phyloP scores from a whole-genome alignment of 306 rosid genomes.

The Hippophae gyantsensis region DNA sequence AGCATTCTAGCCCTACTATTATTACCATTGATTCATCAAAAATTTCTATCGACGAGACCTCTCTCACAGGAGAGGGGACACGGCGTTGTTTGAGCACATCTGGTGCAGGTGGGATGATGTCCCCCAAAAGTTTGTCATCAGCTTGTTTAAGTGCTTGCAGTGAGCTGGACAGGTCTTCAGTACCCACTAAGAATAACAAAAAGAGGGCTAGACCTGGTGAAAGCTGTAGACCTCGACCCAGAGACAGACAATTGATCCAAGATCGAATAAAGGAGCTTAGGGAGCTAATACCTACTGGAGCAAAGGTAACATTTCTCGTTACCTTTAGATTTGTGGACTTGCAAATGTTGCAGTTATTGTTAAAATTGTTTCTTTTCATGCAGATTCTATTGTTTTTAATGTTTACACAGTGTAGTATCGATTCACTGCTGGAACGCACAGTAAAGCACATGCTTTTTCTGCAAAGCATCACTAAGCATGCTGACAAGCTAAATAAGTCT shows the following conservation, averaged over 20 bases:
- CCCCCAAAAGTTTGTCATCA: constrained; percentile 72
- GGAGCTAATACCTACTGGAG: constrained; percentile 86
- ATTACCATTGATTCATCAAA: constrained; percentile 47
- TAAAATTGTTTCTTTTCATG: constrained; percentile 3
- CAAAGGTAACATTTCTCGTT: constrained; percentile 48
- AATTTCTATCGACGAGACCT: constrained; percentile 46
- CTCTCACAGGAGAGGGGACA: constrained; percentile 50
- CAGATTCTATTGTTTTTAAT: constrained; percentile 26
- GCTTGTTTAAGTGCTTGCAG: constrained; percentile 60
- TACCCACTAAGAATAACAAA: constrained; percentile 64
- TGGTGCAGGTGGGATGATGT: constrained; percentile 48
- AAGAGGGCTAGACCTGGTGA: constrained; percentile 91
- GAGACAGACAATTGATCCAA: constrained; percentile 97
- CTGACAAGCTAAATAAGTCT: constrained; percentile 68
- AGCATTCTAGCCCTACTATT: constrained; percentile 48
- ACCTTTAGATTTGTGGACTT: constrained; percentile 16
- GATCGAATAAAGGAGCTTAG: constrained; percentile 95
- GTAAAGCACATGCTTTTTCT: constrained; percentile 87
- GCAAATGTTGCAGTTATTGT: constrained; percentile 10
- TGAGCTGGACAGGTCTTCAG: constrained; percentile 68
- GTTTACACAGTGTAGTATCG: constrained; percentile 76
- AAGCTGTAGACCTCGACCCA: constrained; percentile 87
- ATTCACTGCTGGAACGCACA: constrained; percentile 82
- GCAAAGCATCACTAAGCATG: constrained; percentile 78
- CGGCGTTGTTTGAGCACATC: constrained; percentile 64